Evolutionary conservation across 2,329 filamentous ascomycete species (phyloP).

Genomic region (Kalmusia sp.): DNA sequence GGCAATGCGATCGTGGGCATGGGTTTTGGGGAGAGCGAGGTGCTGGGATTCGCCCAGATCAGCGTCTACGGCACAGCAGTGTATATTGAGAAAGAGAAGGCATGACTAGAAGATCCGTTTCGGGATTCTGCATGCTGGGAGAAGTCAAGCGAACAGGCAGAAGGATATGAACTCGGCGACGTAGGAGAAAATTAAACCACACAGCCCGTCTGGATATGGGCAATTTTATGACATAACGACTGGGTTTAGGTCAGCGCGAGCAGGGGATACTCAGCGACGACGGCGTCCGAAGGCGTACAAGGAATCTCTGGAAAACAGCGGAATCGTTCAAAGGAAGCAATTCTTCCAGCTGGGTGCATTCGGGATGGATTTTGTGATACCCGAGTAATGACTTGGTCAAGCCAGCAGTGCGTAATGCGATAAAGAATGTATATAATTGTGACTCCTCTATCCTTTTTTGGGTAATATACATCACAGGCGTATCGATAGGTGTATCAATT

Average conservation of each 20-base stretch:
- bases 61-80: conserved; percentile 41
- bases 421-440: conserved; percentile 6
- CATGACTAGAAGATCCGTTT: conserved; percentile 18
- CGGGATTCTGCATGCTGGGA: conserved; percentile 4
- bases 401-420: conserved; percentile 20
- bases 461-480: background rate
- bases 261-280: conserved; percentile 5
- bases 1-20: conserved; percentile 42
- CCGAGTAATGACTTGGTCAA: conserved; percentile 8
- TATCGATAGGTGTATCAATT: no score
- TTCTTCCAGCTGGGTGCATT: conserved; percentile 18
- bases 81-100: conserved; percentile 33
- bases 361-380: conserved; percentile 16
- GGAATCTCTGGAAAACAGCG: conserved; percentile 5
- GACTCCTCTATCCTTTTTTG: background rate
- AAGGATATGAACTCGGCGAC: background rate
- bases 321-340: conserved; percentile 22
- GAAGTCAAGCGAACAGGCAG: background rate
- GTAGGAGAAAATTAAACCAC: background rate
- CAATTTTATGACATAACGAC: background rate
- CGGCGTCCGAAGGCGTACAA: conserved; percentile 3
- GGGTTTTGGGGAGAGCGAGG: conserved; percentile 39
- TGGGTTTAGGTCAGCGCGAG: conserved; percentile 3
- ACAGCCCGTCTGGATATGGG: conserved; percentile 9
- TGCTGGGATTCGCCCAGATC: conserved; percentile 43